These are phyloP conservation scores for Spathaspora girioi DNA, from an alignment of 805 yeast genomes.

Conservation along the genomic window DNA sequence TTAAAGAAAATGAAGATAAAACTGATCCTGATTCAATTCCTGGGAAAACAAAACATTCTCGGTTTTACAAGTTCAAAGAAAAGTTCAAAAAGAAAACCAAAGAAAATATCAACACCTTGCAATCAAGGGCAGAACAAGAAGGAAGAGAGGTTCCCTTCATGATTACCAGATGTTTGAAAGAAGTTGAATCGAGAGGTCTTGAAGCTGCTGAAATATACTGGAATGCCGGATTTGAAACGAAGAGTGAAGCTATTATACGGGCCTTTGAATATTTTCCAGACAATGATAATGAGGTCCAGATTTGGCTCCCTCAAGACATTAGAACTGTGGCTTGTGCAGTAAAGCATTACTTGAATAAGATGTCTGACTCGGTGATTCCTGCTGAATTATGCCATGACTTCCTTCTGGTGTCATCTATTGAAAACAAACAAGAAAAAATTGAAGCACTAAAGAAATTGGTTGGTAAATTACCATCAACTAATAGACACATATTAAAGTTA, in stretches of 20 bases:
- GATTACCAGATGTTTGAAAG: slow-evolving; percentile 65
- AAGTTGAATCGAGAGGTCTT: slow-evolving; percentile 75
- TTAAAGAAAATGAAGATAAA: no score
- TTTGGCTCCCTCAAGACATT: slow-evolving; percentile 45
- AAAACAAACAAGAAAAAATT: slow-evolving; percentile 19
- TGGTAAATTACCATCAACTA: slow-evolving; percentile 60
- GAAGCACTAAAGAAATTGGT: slow-evolving; percentile 41
- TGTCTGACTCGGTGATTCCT: slow-evolving; percentile 83
- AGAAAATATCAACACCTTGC: slow-evolving; percentile 39
- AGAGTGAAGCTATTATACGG: no score
- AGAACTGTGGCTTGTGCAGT: slow-evolving; percentile 83
- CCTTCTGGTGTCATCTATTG: slow-evolving; percentile 46
- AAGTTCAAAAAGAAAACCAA: no score
- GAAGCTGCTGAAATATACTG: slow-evolving; percentile 85
- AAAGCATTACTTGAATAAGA: slow-evolving; percentile 78
- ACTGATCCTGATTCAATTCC: no score
- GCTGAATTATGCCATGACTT: slow-evolving; percentile 63
- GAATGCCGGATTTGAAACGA: slow-evolving; percentile 55
- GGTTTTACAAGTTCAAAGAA: no score
- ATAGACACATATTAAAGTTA: slow-evolving; percentile 51
- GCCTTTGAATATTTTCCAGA: no score
- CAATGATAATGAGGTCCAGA: no score
- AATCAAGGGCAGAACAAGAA: slow-evolving; percentile 61
- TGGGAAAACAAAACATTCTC: no score
- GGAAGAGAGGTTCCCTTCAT: slow-evolving; percentile 63